Evolutionary conservation across 768 basidiomycete species (phyloP), one percentile per base, ranked within the genome.

Genomic region (Tylopilus sp.): DNA sequence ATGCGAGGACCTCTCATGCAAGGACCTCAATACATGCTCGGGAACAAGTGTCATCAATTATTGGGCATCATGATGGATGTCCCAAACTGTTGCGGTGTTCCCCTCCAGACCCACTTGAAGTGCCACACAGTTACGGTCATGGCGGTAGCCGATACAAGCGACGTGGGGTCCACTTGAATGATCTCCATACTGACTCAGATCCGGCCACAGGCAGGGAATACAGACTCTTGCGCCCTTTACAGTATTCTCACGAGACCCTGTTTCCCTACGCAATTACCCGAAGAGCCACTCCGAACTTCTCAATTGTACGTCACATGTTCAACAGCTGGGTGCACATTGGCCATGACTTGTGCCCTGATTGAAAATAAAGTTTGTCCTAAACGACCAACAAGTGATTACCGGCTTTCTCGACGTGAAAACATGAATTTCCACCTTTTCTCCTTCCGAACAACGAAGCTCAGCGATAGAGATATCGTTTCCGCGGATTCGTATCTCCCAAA

Each of bases 241-340:
- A 2, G 31, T 6, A 15, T 33, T 44, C 49, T 54, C 59, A 51
- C 55, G 60, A 51, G 25, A 33, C 26, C 47, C 26, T 47, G 39
- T 10, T 25, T 28, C 41, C 26, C 43, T 33, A 31, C 38, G 28
- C 44, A 11, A 40, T 48, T 10, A 33, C 44, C 31, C 26, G 23
- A 53, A 51, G 51, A 43, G 38, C 12, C 23, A 33, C 23, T n/a
- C 38, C 39, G 51, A 52, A 40, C 25, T 44, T 18, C 0, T 43
- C 1, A 13, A 31, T 31, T 40, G 51, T 65, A 62, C 63, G 62
- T 59, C 53, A 62, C 40, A 42, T 9, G 40, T 31, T n/a, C n/a
- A n/a, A n/a, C n/a, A n/a, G n/a, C n/a, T n/a, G 17, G 21, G 38
- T 42, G 17, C 13, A 31, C 4, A 9, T 11, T 20, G 13, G 38